A percentile compares a stretch with the other conserved stretches of the same genome.
These are phyloP conservation scores for Scutellaria barbata DNA, from an alignment of 257 asterid species.

Conservation along the genomic window DNA sequence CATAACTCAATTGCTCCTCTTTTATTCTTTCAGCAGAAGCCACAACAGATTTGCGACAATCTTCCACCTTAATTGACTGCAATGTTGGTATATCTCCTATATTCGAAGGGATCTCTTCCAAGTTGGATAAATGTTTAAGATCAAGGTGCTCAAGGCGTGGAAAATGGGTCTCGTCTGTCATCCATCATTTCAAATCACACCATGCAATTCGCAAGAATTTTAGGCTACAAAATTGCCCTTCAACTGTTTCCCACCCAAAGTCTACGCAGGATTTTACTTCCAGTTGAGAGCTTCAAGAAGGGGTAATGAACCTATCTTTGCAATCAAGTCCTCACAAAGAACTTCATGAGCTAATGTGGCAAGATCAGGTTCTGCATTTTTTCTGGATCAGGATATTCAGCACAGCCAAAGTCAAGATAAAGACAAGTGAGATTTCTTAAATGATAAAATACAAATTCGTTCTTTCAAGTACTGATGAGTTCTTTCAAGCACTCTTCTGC, in stretches of 20 bases:
- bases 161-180: not conserved
- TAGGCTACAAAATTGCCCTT: slow-evolving; percentile 6
- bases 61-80: not conserved
- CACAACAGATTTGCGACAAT: not conserved
- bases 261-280: too few relatives aligned
- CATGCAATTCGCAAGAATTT: not conserved
- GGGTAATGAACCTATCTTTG: not conserved
- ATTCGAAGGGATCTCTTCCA: not conserved
- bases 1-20: not conserved
- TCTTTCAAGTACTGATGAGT: too few relatives aligned
- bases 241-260: not conserved
- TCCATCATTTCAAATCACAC: not conserved
- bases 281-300: not conserved
- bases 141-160: not conserved
- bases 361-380: not conserved
- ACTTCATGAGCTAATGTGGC: not conserved
- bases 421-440: not conserved
- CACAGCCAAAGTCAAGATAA: not conserved
- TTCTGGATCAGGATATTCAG: not conserved
- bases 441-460: too few relatives aligned
- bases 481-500: not conserved
- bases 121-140: not conserved
- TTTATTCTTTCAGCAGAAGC: not conserved
- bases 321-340: not conserved
- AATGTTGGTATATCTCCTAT: slow-evolving; percentile 2